Conservation (phyloP, 1,284 basidiomycete genomes). For the Amylostereum chailletii region DNA sequence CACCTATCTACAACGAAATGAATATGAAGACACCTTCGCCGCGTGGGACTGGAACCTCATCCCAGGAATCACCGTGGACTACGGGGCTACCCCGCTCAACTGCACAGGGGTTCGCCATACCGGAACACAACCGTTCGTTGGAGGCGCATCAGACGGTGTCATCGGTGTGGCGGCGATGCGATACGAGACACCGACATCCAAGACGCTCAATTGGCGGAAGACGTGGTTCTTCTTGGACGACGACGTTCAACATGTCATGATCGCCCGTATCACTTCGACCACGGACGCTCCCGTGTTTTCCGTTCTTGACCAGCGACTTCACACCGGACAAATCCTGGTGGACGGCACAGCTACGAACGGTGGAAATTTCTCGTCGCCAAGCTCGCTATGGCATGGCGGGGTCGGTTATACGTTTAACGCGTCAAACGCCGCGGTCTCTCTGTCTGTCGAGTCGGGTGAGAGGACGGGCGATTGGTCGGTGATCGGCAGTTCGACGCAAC, state of each 20-base stretch:
- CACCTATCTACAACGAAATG: slow-evolving; percentile 44
- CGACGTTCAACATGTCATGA: slow-evolving; percentile 45
- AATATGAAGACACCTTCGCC: slow-evolving; percentile 53
- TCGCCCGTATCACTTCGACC: slow-evolving; percentile 34
- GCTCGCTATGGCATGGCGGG: slow-evolving; percentile 40
- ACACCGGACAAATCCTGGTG: slow-evolving; percentile 28
- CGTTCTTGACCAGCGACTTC: slow-evolving; percentile 46
- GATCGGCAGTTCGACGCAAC: slow-evolving; percentile 46
- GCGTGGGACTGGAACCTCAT: slow-evolving; percentile 60
- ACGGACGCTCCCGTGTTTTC: slow-evolving; percentile 38
- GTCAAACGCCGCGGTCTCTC: slow-evolving; percentile 16
- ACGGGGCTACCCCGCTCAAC: slow-evolving; percentile 34
- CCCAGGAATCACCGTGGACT: slow-evolving; percentile 52
- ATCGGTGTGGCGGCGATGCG: slow-evolving; percentile 45
- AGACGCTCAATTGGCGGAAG: slow-evolving; percentile 44
- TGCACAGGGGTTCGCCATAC: slow-evolving; percentile 27
- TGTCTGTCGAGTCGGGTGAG: slow-evolving; percentile 34
- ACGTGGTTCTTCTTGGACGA: slow-evolving; percentile 55
- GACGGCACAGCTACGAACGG: slow-evolving; percentile 24
- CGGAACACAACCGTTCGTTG: slow-evolving; percentile 44
- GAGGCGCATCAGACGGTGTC: slow-evolving; percentile 42
- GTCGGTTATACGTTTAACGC: slow-evolving; percentile 38
- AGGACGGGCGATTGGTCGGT: slow-evolving; percentile 45
- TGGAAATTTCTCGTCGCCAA: slow-evolving; percentile 23
- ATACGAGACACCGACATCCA: slow-evolving; percentile 44